Evolutionary conservation across 2,329 filamentous ascomycete species (phyloP).

Genomic region (Arthrinium puccinioides): DNA sequence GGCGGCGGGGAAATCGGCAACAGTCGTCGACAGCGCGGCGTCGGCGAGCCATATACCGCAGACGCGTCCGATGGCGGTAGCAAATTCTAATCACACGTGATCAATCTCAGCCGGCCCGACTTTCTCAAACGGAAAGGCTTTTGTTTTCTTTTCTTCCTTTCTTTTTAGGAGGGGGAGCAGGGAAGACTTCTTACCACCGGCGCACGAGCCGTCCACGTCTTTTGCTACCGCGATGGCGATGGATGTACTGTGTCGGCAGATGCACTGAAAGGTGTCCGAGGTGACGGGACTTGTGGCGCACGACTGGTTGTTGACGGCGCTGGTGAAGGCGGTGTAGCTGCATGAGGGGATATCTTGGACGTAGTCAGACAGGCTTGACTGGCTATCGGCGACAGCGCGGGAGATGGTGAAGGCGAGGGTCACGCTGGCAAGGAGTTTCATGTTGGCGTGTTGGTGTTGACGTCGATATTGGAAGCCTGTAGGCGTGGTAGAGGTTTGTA

Average conservation of each 20-base stretch:
- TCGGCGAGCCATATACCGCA: not conserved
- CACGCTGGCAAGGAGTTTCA: too few species aligned
- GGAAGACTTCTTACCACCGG: not conserved
- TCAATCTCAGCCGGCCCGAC: too few species aligned
- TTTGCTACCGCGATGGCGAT: not conserved
- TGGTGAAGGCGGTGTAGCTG: not conserved
- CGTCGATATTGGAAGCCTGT: too few species aligned
- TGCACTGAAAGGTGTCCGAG: not conserved
- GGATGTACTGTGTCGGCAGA: not conserved
- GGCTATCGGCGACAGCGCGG: too few species aligned
- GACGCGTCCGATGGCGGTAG: not conserved
- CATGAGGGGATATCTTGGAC: not conserved
- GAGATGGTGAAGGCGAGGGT: too few species aligned
- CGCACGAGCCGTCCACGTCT: not conserved
- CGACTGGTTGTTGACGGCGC: not conserved
- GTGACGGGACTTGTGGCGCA: not conserved
- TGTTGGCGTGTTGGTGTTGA: too few species aligned
- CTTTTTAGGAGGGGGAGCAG: too few species aligned
- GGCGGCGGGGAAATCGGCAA: not conserved
- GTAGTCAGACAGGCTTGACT: not conserved
- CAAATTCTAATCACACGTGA: not conserved
- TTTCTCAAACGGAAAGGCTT: too few species aligned
- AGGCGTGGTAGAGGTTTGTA: too few species aligned
- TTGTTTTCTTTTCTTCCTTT: too few species aligned
- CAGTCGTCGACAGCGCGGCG: not conserved